Conservation (phyloP, 805 yeast genomes). For the Isabelozyma rhagii region DNA sequence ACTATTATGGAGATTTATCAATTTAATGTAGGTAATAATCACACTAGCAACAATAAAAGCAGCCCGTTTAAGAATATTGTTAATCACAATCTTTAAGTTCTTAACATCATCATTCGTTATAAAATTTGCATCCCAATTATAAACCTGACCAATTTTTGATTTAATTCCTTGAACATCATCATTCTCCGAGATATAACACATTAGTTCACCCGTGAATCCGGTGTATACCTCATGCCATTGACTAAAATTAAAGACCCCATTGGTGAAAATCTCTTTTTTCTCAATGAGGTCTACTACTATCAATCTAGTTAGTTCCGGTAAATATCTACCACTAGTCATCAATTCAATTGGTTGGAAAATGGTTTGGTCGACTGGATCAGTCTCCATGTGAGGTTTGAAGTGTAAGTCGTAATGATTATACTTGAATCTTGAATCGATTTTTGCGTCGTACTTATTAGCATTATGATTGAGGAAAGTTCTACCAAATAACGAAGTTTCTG, state of each 20-base stretch:
- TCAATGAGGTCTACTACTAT: constrained; percentile 34
- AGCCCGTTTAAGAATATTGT: constrained; percentile 41
- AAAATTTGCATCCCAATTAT: constrained; percentile 15
- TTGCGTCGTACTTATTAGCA: constrained; percentile 38
- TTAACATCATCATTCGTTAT: constrained; percentile 24
- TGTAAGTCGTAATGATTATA: constrained; percentile 6
- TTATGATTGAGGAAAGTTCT: constrained; percentile 20
- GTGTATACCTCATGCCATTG: constrained; percentile 19
- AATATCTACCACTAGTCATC: constrained; percentile 53
- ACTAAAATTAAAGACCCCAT: constrained; percentile 7
- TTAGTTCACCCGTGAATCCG: constrained; percentile 38
- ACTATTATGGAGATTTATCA: constrained; percentile 17
- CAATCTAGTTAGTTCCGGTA: constrained; percentile 51
- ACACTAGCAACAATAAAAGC: constrained; percentile 42
- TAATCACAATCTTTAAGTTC: constrained; percentile 27
- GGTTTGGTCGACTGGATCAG: constrained; percentile 12
- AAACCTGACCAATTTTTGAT: constrained; percentile 14
- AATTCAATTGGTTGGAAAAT: constrained; percentile 58
- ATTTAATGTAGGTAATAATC: constrained; percentile 35
- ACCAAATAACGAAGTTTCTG: constrained; percentile 59
- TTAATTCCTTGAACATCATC: constrained; percentile 15
- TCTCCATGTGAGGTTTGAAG: constrained; percentile 28
- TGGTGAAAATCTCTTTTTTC: constrained; percentile 22
- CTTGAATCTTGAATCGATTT: constrained; percentile 32
- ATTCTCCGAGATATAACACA: constrained; percentile 37